Evolutionary conservation across 768 basidiomycete species (phyloP).

Genomic region (Russula foetens): DNA sequence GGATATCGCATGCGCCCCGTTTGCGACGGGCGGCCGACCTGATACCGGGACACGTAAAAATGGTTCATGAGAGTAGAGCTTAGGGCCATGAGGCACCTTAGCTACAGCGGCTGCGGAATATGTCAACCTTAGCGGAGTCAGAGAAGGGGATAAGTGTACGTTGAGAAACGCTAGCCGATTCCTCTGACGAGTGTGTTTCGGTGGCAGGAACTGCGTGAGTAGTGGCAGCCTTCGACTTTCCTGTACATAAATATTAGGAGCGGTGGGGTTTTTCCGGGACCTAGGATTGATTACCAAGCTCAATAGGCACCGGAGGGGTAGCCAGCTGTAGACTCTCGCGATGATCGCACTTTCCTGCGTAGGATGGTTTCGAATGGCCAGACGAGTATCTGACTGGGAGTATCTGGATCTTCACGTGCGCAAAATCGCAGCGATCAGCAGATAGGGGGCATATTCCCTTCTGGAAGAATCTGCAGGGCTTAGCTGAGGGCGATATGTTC

Average conservation of each 20-base stretch:
- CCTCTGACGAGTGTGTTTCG: neutral
- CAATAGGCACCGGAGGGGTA: neutral
- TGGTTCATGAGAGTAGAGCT: neutral
- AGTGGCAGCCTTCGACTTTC: neutral
- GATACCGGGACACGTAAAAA: neutral
- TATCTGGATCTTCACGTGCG: constrained; percentile 15
- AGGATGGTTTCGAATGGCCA: neutral
- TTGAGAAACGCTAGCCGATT: neutral
- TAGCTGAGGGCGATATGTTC: constrained; percentile 2
- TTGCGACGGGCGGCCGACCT: neutral
- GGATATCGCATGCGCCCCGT: neutral
- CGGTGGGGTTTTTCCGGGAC: neutral
- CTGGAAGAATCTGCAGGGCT: constrained; percentile 19
- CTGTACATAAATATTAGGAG: constrained; percentile 4
- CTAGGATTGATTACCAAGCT: constrained; percentile 6
- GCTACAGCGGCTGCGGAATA: neutral
- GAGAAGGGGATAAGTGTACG: neutral
- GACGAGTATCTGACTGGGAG: constrained; percentile 7
- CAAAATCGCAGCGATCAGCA: constrained; percentile 19
- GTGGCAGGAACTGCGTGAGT: neutral
- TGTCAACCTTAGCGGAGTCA: neutral
- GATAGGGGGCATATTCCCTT: constrained; percentile 16
- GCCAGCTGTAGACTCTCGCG: neutral
- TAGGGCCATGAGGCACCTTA: neutral
- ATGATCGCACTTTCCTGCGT: neutral